Evolutionary conservation across 2,329 filamentous ascomycete genomes (phyloP).

Genomic region (Coleophoma cylindrospora): DNA sequence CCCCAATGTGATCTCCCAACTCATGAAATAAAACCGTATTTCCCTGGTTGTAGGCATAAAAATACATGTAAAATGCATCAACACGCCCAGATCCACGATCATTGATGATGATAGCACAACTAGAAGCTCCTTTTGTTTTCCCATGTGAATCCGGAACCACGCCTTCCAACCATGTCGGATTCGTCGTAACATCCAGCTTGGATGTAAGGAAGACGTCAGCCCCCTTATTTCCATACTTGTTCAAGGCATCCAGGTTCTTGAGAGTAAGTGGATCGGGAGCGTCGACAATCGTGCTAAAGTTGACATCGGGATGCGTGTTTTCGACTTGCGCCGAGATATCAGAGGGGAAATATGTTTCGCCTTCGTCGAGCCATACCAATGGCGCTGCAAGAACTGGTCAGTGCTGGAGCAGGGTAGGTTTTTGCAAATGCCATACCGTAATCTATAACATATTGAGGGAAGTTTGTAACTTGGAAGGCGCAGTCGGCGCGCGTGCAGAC

Average conservation of each 20-base stretch:
- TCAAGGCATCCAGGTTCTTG: slow-evolving; percentile 41
- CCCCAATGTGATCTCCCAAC: slow-evolving; percentile 49
- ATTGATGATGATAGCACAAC: slow-evolving; percentile 49
- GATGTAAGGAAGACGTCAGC: slow-evolving; percentile 43
- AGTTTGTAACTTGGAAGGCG: slow-evolving; percentile 12
- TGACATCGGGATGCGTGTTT: slow-evolving; percentile 39
- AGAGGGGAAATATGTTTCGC: slow-evolving; percentile 43
- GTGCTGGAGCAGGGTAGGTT: not conserved
- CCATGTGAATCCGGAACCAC: slow-evolving; percentile 45
- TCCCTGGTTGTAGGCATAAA: slow-evolving; percentile 28
- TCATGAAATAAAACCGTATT: slow-evolving; percentile 25
- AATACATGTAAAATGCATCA: slow-evolving; percentile 29
- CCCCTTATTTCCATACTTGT: slow-evolving; percentile 32
- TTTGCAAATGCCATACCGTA: slow-evolving; percentile 31
- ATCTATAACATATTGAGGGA: slow-evolving; percentile 38
- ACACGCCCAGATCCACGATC: slow-evolving; percentile 46
- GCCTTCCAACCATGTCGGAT: slow-evolving; percentile 45
- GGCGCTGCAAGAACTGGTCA: slow-evolving; percentile 32
- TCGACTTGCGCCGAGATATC: slow-evolving; percentile 40
- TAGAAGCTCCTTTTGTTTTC: slow-evolving; percentile 42
- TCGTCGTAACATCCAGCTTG: slow-evolving; percentile 37
- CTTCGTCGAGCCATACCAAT: slow-evolving; percentile 42
- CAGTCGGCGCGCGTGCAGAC: not conserved
- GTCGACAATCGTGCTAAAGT: slow-evolving; percentile 32
- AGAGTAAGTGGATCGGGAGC: slow-evolving; percentile 36